phyloP scores from a whole-genome alignment of 805 yeast species.

The Debaryomyces hansenii region DNA sequence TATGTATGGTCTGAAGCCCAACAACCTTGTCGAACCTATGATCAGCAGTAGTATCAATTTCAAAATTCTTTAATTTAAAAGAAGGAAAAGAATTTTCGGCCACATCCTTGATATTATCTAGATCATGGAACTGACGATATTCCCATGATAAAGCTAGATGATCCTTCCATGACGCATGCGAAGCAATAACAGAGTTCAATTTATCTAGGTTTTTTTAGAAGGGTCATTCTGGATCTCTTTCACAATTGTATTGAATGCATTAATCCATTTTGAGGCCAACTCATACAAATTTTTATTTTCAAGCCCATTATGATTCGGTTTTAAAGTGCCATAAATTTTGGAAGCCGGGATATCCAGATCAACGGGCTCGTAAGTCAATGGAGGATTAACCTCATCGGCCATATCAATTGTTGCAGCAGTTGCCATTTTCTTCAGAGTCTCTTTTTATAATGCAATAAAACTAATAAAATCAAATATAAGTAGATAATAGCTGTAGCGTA shows the following conservation, averaged over 20 bases:
- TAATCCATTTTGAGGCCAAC: slow-evolving; percentile 27
- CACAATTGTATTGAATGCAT: slow-evolving; percentile 24
- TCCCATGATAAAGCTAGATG: slow-evolving; percentile 34
- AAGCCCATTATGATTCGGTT: slow-evolving; percentile 24
- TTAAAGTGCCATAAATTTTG: slow-evolving; percentile 18
- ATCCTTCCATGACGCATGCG: slow-evolving; percentile 36
- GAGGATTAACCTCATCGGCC: slow-evolving; percentile 15
- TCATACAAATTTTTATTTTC: slow-evolving; percentile 19
- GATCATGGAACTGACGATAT: slow-evolving; percentile 30
- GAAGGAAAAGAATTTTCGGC: slow-evolving; percentile 12
- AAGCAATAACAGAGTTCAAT: slow-evolving; percentile 20
- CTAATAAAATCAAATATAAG: too few relatives aligned
- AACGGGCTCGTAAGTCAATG: slow-evolving; percentile 12
- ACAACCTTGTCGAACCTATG: slow-evolving; percentile 28
- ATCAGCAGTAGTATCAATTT: slow-evolving; percentile 28
- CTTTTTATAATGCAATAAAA: too few relatives aligned
- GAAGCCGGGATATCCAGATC: slow-evolving; percentile 11
- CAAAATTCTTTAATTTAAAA: slow-evolving; percentile 23
- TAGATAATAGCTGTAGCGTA: too few relatives aligned
- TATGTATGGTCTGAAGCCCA: slow-evolving; percentile 24
- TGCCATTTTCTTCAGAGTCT: too few relatives aligned
- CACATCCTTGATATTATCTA: slow-evolving; percentile 21
- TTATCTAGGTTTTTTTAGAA: not conserved
- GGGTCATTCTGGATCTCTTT: slow-evolving; percentile 6
- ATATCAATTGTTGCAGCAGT: slow-evolving; percentile 6